Evolutionary conservation across 2,329 filamentous ascomycete genomes (phyloP).

Genomic region (Scorias spongiosa): DNA sequence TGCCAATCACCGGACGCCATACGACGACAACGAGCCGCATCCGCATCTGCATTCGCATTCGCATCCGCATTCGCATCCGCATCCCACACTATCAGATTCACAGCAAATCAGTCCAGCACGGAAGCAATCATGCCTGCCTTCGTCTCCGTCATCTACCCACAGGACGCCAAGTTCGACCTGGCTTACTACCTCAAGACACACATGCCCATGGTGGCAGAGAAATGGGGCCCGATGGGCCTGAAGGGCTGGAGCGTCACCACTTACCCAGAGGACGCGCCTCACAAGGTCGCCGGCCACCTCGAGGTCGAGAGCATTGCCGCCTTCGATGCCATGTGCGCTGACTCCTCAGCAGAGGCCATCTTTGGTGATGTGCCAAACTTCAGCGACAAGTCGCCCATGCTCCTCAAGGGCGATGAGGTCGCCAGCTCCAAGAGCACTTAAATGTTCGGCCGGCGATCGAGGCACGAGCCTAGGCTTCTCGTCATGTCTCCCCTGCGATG

Average conservation of each 20-base stretch:
- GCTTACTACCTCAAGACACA: conserved; percentile 24
- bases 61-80: no score
- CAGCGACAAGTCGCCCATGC: conserved; percentile 18
- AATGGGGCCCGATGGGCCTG: conserved; percentile 18
- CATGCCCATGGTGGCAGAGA: conserved; percentile 22
- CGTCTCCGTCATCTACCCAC: conserved; percentile 21
- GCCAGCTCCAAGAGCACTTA: neutral
- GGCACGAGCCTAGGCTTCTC: no score
- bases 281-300: conserved; percentile 20
- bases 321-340: conserved; percentile 14
- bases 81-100: no score
- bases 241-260: conserved; percentile 14
- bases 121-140: conserved; percentile 6
- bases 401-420: conserved; percentile 1
- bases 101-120: no score
- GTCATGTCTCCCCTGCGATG: no score
- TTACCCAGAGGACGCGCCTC: conserved; percentile 16
- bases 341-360: conserved; percentile 11
- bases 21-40: no score
- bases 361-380: conserved; percentile 22
- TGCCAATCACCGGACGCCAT: no score
- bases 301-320: conserved; percentile 15
- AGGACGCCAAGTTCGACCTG: conserved; percentile 23
- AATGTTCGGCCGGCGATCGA: no score
- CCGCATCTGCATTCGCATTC: no score